Evolutionary conservation across 1,139 yeast genomes (phyloP), one percentile per base, ranked within the genome.

Genomic region (Petasospora rhodanensis): DNA sequence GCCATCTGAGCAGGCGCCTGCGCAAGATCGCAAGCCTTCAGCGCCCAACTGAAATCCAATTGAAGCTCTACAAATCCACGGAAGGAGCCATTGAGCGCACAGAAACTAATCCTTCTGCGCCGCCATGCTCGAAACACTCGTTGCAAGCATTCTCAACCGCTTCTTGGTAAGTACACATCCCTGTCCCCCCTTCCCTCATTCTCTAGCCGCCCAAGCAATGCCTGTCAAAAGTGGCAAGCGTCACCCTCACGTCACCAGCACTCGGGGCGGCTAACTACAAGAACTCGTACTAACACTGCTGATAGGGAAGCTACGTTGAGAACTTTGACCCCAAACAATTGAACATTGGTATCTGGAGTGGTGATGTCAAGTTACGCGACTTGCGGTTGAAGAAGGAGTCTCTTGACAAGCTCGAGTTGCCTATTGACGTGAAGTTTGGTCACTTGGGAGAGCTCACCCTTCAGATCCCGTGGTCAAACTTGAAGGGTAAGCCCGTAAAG

Each of bases 321-420:
- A 83, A 91, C 58, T 91, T 91, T 55, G 98, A 93, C 59, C 89
- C 96, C 11, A 84, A 84, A 46, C 96, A 89, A 54, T 64, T 91
- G 52, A 87, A 91, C 51, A 89, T 91, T 37, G 98, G 97, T 3
- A 89, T 93, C 26, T 89, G 98, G 96, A 78, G 91, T 51, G 99
- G 99, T 19, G 97, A 91, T 66, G 98, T 89, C 29, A 86, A 85
- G 55, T 66, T 93, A 33, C 70, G 70, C 43, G 79, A 89, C 55
- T 68, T 93, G 43, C 72, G 81, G 42, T 66, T 93, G 39, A 85
- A 85, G 59, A 59, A 56, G 19, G 68, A 73, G 58, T 89, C 96
- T 7, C 66, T 93, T 29, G 98, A 91, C 56, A 74, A 82, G 51
- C 71, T 91, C 46, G 77, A 82, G 45, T 63, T 93, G 28, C 98